phyloP scores from a whole-genome alignment of 345 rosid species.

The Gossypium raimondii region DNA sequence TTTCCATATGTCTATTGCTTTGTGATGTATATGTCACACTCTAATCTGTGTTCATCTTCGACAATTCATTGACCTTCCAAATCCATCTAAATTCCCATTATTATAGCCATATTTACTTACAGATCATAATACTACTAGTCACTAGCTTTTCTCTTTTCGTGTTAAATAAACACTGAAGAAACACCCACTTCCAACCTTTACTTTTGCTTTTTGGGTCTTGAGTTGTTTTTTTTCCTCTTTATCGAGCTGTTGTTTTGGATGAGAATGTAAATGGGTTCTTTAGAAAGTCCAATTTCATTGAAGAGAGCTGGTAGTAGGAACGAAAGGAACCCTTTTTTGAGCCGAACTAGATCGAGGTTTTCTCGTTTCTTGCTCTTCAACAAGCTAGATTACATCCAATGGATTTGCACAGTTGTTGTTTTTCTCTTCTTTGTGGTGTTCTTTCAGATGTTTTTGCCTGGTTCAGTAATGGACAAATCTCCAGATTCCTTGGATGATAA shows the following conservation, averaged over 20 bases:
- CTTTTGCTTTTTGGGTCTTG: not conserved
- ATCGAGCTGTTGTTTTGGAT: not conserved
- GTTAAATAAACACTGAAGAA: not conserved
- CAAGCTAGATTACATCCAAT: slow-evolving; percentile 59
- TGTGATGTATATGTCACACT: not conserved
- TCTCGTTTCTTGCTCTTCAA: slow-evolving; percentile 59
- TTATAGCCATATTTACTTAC: not conserved
- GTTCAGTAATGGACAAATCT: slow-evolving; percentile 49
- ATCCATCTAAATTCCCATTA: not conserved
- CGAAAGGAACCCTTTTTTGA: slow-evolving; percentile 37
- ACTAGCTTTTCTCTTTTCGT: not conserved
- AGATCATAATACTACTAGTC: not conserved
- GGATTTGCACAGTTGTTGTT: slow-evolving; percentile 55
- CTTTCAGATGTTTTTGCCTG: slow-evolving; percentile 65
- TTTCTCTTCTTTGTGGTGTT: slow-evolving; percentile 58
- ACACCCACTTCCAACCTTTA: not conserved
- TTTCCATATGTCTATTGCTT: not conserved
- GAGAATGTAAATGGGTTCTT: slow-evolving; percentile 62
- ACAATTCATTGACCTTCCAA: slow-evolving; percentile 3
- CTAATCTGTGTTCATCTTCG: not conserved
- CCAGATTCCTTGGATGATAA: slow-evolving; percentile 27
- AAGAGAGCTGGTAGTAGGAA: slow-evolving; percentile 46
- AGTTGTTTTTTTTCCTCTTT: not conserved
- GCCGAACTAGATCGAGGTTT: slow-evolving; percentile 66
- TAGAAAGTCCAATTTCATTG: slow-evolving; percentile 50